Evolutionary conservation across 2,329 filamentous ascomycete genomes (phyloP), one percentile per base, ranked within the genome.

Genomic region (Coniochaeta sp.): DNA sequence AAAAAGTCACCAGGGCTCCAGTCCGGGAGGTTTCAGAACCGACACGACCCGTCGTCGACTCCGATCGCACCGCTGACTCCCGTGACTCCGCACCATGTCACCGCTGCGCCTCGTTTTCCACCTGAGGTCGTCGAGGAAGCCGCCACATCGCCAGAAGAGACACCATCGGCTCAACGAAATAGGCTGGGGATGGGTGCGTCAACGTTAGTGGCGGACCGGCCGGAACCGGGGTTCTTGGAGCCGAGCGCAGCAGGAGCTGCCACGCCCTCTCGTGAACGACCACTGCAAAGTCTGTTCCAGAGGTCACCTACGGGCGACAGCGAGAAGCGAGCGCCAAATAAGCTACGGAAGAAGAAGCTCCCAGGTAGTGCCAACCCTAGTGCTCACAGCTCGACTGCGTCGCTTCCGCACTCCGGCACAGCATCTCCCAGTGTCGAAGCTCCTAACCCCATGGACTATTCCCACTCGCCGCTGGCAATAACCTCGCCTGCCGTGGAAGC

Each of bases 331-430:
- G 89, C 88, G 70, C 91, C 92, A 0, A 97, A 96, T 69, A 96
- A 97, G 74, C 78, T 99, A 58, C 89, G 89, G 73, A 98, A 98
- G 79, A 96, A 91, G 74, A 82, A 87, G 63, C 78, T 89, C 59
- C 88, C 90, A 0, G 88, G 86, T 47, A 91, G 90, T 68, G 76
- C 89, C 24, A 93, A 91, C 66, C 88, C 88, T 22, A 97, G 93
- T 70, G 93, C 93, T 0, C 92, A 96, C 64, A 97, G 93, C 70
- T 98, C 95, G 17, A 89, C 85, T 7, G 85, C 89, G 17, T 97
- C 93, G 8, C 77, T 96, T 17, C 72, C 77, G 6, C 74, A 79
- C 42, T 79, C 77, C 14, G 72, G 75, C 50, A 70, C 74, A 10
- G 72, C 73, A 1, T 83, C 82, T 6, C 81, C 83, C 2, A 72